A percentile compares a stretch with the other conserved stretches of the same genome.
Conservation (phyloP, 2,329 filamentous ascomycete genomes). For the Hymenoscyphus fraxineus region DNA sequence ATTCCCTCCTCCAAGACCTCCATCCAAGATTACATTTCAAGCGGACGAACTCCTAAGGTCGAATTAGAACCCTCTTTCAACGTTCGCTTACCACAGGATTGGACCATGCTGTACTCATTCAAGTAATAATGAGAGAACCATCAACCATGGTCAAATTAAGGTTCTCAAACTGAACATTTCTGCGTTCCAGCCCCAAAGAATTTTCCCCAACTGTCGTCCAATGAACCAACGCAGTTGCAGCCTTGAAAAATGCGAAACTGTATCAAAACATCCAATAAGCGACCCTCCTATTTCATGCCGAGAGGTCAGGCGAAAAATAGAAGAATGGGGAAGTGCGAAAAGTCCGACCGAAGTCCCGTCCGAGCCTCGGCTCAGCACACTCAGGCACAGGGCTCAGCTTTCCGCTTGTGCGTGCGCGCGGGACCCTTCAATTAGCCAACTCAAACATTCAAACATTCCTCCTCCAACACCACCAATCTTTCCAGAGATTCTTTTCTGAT, state of each 20-base stretch:
- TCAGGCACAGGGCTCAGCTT: neutral
- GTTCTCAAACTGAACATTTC: constrained; percentile 11
- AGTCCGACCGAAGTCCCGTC: neutral
- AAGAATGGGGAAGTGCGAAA: neutral
- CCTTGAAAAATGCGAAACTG: constrained; percentile 10
- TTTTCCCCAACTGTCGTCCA: neutral
- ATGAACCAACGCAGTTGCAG: neutral
- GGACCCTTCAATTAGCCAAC: neutral
- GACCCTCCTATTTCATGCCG: constrained; percentile 2
- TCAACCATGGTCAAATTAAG: neutral
- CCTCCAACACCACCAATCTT: neutral
- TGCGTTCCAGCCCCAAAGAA: constrained; percentile 11
- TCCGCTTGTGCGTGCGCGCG: constrained; percentile 1
- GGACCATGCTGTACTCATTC: neutral
- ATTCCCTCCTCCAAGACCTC: too few species aligned
- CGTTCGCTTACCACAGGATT: neutral
- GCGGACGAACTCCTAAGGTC: constrained; percentile 2
- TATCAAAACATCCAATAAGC: constrained; percentile 6
- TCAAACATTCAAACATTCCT: neutral
- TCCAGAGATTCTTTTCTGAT: neutral
- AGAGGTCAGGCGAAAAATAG: neutral
- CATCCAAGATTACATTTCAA: neutral
- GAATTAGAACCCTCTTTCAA: neutral
- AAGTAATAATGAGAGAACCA: neutral
- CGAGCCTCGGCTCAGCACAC: neutral